Base-by-base conservation (phyloP, 2,329 filamentous ascomycete genomes). In the Aureobasidium zeae region DNA sequence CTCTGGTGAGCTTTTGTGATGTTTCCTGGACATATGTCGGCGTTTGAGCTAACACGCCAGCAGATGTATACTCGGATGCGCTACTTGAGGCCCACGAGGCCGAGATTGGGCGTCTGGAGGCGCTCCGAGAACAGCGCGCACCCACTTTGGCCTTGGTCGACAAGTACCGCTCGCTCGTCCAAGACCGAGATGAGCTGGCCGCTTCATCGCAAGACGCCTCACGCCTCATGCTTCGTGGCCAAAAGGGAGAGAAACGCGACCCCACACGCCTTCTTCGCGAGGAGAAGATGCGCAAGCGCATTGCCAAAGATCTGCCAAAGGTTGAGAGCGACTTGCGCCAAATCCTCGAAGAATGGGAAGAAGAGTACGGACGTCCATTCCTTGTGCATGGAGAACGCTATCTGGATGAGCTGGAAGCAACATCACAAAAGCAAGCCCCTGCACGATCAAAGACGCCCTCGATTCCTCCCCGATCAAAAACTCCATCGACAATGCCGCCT, bases 201-300 rank as follows among this genome's bases (percentile, higher is more conserved):
- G 76, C 83, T 31, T 94, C 89, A 2, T 94, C 86, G 55, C 88
- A 95, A 59, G 93, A 98, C 62, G 88, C 91, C 11, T 95, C 89
- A 5, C 81, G 91, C 32, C 71, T 98, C 21, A 87, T 96, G 81
- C 77, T 80, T 55, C 86, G 89, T 48, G 88, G 88, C 2, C 81
- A 86, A 53, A 94, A 94, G 67, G 89, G 89, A 44, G 89, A 96
- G 67, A 86, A 81, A 63, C 84, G 93, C 50, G 91, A 98, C 58
- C 91, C 91, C 2, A 89, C 87, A 38, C 91, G 94, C 65, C 73
- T 98, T 12, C 71, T 98, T 41, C 77, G 91, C 21, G 91, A 98
- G 60, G 91, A 98, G 67, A 98, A 96, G 74, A 94, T 94, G 86
- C 80, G 91, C 48, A 98, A 98, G 75, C 77, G 88, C 46, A 95